phyloP scores from a whole-genome alignment of 192 early-diverging fungal genomes.

The Backusella liffmaniae region DNA sequence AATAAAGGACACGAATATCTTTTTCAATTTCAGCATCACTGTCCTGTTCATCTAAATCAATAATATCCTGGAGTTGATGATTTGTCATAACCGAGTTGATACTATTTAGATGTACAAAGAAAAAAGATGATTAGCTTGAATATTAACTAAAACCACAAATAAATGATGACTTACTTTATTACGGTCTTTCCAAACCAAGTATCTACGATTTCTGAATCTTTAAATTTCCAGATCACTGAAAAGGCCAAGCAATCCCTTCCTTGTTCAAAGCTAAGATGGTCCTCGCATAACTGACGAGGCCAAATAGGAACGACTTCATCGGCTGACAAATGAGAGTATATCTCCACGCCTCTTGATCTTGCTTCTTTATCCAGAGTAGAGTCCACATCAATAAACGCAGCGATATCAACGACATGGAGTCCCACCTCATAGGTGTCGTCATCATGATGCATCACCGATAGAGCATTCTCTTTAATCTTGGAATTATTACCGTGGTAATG shows the following conservation, averaged over 20 bases:
- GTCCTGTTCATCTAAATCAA: conserved; percentile 11
- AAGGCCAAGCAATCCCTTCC: conserved; percentile 88
- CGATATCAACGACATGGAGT: conserved; percentile 90
- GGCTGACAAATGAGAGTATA: conserved; percentile 47
- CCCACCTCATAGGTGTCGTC: conserved; percentile 72
- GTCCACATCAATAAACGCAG: conserved; percentile 88
- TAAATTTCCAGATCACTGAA: conserved; percentile 94
- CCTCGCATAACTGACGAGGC: conserved; percentile 83
- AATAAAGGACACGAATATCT: conserved; percentile 18
- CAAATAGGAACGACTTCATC: conserved; percentile 90
- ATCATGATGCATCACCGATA: conserved; percentile 55
- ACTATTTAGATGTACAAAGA: neutral
- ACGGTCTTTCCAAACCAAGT: conserved; percentile 82
- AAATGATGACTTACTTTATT: conserved; percentile 52
- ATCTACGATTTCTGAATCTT: conserved; percentile 72
- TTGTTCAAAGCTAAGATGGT: conserved; percentile 89
- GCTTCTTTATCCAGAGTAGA: conserved; percentile 93
- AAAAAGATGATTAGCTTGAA: neutral
- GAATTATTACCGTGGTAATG: conserved; percentile 58
- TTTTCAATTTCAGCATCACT: neutral
- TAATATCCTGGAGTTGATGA: neutral
- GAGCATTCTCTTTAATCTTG: conserved; percentile 72
- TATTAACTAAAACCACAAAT: neutral
- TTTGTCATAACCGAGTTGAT: neutral
- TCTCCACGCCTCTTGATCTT: conserved; percentile 82